A percentile compares a stretch with the other conserved stretches of the same genome.
These are phyloP conservation scores for Kodamaea hsintzibuensis DNA, from an alignment of 805 yeast genomes.

Conservation along the genomic window DNA sequence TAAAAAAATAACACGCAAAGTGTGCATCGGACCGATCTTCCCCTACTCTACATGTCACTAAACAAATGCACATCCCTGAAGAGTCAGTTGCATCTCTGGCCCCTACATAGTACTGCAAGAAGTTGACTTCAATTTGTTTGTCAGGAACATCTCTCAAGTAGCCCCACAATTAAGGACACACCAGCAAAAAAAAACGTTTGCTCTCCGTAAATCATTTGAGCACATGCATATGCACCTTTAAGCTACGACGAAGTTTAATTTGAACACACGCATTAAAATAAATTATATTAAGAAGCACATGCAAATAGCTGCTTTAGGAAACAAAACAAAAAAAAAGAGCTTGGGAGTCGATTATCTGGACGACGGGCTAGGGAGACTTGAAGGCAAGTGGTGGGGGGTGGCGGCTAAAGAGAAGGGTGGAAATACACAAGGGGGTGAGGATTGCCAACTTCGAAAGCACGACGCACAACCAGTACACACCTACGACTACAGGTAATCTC, in stretches of 20 bases:
- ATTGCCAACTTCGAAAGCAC: neutral
- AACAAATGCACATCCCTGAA: too few species aligned
- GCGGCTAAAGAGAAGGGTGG: neutral
- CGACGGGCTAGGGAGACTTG: neutral
- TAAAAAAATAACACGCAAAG: too few species aligned
- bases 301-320: neutral
- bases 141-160: neutral
- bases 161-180: neutral
- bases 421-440: neutral
- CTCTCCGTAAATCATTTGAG: neutral
- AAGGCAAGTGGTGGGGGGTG: neutral
- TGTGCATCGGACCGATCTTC: too few species aligned
- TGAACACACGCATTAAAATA: neutral
- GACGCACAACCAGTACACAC: neutral
- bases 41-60: too few species aligned
- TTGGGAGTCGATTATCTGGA: neutral
- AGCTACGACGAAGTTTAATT: neutral
- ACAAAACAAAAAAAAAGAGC: neutral
- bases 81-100: too few species aligned
- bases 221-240: neutral
- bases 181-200: neutral
- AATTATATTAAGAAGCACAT: neutral
- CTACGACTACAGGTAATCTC: neutral
- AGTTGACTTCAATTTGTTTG: neutral
- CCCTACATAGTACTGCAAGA: too few species aligned